A percentile compares a stretch with the other conserved stretches of the same genome.
These are phyloP conservation scores for Hansenula lynferdii DNA, from an alignment of 1,139 yeast genomes.

Conservation along the genomic window DNA sequence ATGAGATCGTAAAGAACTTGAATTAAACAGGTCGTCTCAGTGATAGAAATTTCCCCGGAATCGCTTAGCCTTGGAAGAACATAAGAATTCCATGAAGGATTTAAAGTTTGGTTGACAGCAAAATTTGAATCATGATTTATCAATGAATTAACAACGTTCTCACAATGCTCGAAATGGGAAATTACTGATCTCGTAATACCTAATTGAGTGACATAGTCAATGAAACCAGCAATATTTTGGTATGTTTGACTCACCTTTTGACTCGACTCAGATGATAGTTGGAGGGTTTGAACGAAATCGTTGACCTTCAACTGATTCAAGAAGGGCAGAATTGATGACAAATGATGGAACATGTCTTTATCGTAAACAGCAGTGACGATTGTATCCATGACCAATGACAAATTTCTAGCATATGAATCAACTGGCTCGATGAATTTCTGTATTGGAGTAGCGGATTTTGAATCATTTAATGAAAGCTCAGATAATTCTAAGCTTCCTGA, in stretches of 20 bases:
- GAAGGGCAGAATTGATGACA: slow-evolving; percentile 31
- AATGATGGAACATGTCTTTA: slow-evolving; percentile 21
- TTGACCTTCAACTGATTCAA: slow-evolving; percentile 15
- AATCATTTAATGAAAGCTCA: neutral
- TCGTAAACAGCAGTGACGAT: neutral
- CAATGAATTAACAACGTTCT: slow-evolving; percentile 11
- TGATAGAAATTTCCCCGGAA: slow-evolving; percentile 11
- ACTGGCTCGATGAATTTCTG: slow-evolving; percentile 15
- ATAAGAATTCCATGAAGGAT: slow-evolving; percentile 31
- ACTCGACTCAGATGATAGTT: neutral
- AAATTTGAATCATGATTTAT: slow-evolving; percentile 9
- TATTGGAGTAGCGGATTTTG: slow-evolving; percentile 2
- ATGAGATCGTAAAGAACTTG: slow-evolving; percentile 24
- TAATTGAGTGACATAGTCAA: neutral
- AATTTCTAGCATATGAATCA: slow-evolving; percentile 14
- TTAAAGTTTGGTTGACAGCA: slow-evolving; percentile 25
- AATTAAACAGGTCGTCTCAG: slow-evolving; percentile 30
- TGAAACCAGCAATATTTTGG: neutral
- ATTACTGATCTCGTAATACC: slow-evolving; percentile 17
- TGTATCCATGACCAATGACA: slow-evolving; percentile 13
- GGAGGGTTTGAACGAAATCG: slow-evolving; percentile 14
- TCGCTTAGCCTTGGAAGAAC: slow-evolving; percentile 14
- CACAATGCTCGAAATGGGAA: slow-evolving; percentile 12
- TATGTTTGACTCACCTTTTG: slow-evolving; percentile 8
- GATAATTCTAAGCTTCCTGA: slow-evolving; percentile 2